Base-by-base conservation (phyloP, 768 basidiomycete genomes). In the Crucibulum laeve region DNA sequence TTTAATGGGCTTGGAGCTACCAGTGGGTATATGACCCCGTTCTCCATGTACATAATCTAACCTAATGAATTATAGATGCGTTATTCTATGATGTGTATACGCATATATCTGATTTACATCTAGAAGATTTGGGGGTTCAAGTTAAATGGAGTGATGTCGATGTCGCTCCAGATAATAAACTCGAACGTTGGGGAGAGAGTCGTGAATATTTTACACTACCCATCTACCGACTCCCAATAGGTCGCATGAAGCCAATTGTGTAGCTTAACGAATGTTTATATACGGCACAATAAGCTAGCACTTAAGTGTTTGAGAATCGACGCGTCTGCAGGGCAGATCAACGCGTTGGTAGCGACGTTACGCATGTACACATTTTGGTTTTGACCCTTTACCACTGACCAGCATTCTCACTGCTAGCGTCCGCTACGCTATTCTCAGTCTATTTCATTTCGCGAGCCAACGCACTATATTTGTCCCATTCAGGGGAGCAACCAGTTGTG, bases 1-100 rank as follows among this genome's bases (percentile, higher is more conserved):
- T 99, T 98, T 76, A 91, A 99, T 56, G 96, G 96, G 10, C 76
- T 99, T 6, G 96, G 91, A 13, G 95, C 94, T 23, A 97, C 92
- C 5, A 92, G 91, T 87, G 57, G 60, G 84, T 67, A 18, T 17
- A n/a, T 22, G 19, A 11, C 25, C 30, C 38, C 26, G 36, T 25
- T 43, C 26, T 48, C 30, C 14, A 25, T 4, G 17, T 35, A 37
- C 24, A 42, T 37, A 32, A 21, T 2, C 33, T 46, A 22, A 39
- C 19, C 39, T 40, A 32, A 11, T 3, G 26, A 43, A 22, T 43
- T 53, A 14, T 47, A 95, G 92, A 94, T 66, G 72, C 83, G 0
- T 68, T 85, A 5, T 92, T 94, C 56, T 92, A 96, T 60, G 91
- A 96, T 54, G 88, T 97, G 5, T 95, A 91, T 57, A 90, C 87